Base-by-base conservation (phyloP, 495 filamentous ascomycete species). In the Aspergillus egyptiacus region DNA sequence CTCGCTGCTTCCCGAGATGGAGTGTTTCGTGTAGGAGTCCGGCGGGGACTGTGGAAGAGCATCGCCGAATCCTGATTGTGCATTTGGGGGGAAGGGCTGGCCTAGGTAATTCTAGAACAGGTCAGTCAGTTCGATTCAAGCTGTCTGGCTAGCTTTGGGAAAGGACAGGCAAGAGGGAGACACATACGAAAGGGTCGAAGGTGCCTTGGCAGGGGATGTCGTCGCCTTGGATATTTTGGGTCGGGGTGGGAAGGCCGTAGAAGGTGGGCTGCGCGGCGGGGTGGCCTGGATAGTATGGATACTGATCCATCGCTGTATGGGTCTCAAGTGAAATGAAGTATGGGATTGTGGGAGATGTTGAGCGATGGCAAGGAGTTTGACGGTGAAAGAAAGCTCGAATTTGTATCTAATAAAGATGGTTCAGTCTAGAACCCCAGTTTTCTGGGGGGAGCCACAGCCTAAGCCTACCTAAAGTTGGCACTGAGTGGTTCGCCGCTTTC, bases 11-110 rank as follows among this genome's bases (percentile, higher is more conserved):
- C 52, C 54, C 22, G 66, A 65, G 23, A 63, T 58, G 19, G 74
- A 72, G 6, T 62, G 61, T 39, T 66, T 69, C 36, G 65, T 61
- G 50, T 65, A 64, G 2, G 73, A 74, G 39, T 71, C 68, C 18
- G 71, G 67, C 30, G 74, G 72, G 13, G 73, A 75, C 50, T 74
- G 73, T 2, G 41, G 41, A 20, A 65, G 63, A 39, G 65, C 63
- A 35, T 64, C 56, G 11, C 63, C 57, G 19, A 67, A 63, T 15
- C n/a, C n/a, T n/a, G 66, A 56, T 24, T 58, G 31, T 14, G 33
- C 33, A 52, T 36, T 33, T 11, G 45, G 63, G 28, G 60, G 62
- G 48, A 65, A 62, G 5, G 64, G 56, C 32, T 66, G 62, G 48
- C 73, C 66, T 50, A 70, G 63, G 46, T 70, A 71, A 32, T 65